A percentile compares a stretch with the other conserved stretches of the same genome.
Evolutionary conservation across 2,329 filamentous ascomycete species (phyloP).

Genomic region (Sarocladium brachiariae): DNA sequence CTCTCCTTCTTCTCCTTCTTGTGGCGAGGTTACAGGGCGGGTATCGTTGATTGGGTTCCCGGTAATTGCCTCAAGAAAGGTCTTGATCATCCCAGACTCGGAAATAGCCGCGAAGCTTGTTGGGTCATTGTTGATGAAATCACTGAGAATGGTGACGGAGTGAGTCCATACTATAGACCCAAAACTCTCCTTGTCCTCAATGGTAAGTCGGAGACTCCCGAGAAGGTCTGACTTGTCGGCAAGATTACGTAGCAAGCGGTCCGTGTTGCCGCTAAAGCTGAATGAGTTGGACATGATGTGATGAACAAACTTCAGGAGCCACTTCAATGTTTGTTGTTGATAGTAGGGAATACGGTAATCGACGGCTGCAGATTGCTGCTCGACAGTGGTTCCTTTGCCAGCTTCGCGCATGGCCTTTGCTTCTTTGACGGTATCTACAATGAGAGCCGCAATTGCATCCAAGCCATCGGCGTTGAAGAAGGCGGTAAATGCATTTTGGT

Average conservation of each 20-base stretch:
- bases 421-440: constrained; percentile 68
- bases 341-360: constrained; percentile 93
- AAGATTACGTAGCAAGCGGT: constrained; percentile 82
- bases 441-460: constrained; percentile 82
- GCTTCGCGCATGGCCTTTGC: constrained; percentile 59
- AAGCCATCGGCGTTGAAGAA: constrained; percentile 79
- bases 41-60: constrained; percentile 26
- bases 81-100: constrained; percentile 84
- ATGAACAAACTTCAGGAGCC: constrained; percentile 91
- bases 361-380: constrained; percentile 69
- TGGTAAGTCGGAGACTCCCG: constrained; percentile 69
- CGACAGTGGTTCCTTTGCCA: constrained; percentile 63
- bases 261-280: constrained; percentile 68
- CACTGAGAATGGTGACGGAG: constrained; percentile 82
- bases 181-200: constrained; percentile 71
- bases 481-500: constrained; percentile 76
- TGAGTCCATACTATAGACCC: constrained; percentile 96
- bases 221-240: constrained; percentile 89
- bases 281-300: constrained; percentile 82
- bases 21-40: constrained; percentile 21
- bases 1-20: constrained; percentile 20
- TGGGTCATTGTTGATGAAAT: constrained; percentile 97
- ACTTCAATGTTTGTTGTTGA: constrained; percentile 87
- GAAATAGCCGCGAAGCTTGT: constrained; percentile 95
- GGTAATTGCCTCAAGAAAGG: constrained; percentile 76